Evolutionary conservation across 1,139 yeast genomes (phyloP), one percentile per base, ranked within the genome.

Genomic region (Kodamaea fungicola): DNA sequence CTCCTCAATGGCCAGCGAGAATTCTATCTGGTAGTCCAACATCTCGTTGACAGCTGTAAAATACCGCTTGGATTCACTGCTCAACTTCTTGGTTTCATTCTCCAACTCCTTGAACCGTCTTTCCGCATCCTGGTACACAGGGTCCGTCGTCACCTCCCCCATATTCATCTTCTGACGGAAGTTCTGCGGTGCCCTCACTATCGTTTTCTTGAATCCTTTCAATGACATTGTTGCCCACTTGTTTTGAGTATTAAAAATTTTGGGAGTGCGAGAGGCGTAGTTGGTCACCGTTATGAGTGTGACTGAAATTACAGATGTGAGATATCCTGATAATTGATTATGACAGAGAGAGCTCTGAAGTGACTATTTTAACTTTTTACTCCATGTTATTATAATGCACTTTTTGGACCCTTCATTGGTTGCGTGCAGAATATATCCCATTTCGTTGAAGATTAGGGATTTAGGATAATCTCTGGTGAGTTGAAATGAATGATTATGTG

Each of bases 81-180:
- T 86, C 45, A 92, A 71, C 57, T 88, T 85, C 64, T 88, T 86
- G 33, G 97, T 89, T 61, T 90, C 96, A 13, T 65, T 60, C 60
- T 92, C 98, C 54, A 92, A 70, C 57, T 90, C 97, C 57, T 85
- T 86, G 71, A 94, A 92, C 53, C 98, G 77, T 59, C 97, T 76
- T 62, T 92, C 98, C 7, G 97, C 97, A 64, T 92, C 99, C 34
- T 76, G 75, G 59, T 89, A 92, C 13, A 92, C 96, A 0, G 96
- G 78, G 57, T 92, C 99, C 38, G 70, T 74, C 35, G 96, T 87
- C 38, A 76, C 72, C 36, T 83, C 85, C 29, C 96, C 97, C 90
- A 83, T 84, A 61, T 85, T 81, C 61, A 85, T 59, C 68, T 83
- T 85, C 57, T 81, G 88, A 49, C 90, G 80, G 54, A 84, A 71